Evolutionary conservation across 1,139 yeast species (phyloP).

Genomic region (Taiozyma onychis): DNA sequence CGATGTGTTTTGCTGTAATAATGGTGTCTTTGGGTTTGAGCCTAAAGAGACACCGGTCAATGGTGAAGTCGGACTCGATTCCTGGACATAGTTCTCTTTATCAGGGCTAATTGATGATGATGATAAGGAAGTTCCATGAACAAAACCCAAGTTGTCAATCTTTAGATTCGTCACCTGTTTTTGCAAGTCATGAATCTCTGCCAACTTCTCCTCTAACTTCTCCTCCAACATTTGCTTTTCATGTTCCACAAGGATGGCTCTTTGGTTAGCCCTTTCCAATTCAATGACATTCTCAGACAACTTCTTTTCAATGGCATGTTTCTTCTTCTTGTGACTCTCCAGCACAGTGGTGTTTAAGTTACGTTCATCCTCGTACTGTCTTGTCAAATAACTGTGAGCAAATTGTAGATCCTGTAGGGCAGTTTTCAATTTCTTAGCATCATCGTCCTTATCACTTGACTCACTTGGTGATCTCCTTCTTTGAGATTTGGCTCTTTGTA

Average conservation of each 20-base stretch:
- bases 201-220: constrained; percentile 35
- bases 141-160: constrained; percentile 37
- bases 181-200: constrained; percentile 41
- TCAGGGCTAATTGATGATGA: constrained; percentile 4
- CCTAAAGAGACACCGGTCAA: constrained; percentile 24
- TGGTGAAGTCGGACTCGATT: constrained; percentile 26
- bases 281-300: constrained; percentile 28
- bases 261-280: constrained; percentile 28
- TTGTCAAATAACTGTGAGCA: constrained; percentile 55
- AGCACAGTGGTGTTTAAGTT: constrained; percentile 42
- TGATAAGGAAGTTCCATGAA: constrained; percentile 1
- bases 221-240: constrained; percentile 27
- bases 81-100: constrained; percentile 10
- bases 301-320: constrained; percentile 40
- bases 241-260: constrained; percentile 27
- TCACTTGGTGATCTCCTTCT: not conserved
- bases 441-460: constrained; percentile 13
- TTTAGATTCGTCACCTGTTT: constrained; percentile 43
- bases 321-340: constrained; percentile 44
- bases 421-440: constrained; percentile 39
- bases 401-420: constrained; percentile 58
- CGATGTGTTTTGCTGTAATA: constrained; percentile 11
- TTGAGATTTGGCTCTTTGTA: constrained; percentile 3
- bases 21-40: constrained; percentile 19
- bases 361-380: constrained; percentile 55